Percentiles rank a stretch among this genome's conserved stretches.
phyloP scores from a whole-genome alignment of 345 rosid genomes.

The Eucalyptus caleyi region DNA sequence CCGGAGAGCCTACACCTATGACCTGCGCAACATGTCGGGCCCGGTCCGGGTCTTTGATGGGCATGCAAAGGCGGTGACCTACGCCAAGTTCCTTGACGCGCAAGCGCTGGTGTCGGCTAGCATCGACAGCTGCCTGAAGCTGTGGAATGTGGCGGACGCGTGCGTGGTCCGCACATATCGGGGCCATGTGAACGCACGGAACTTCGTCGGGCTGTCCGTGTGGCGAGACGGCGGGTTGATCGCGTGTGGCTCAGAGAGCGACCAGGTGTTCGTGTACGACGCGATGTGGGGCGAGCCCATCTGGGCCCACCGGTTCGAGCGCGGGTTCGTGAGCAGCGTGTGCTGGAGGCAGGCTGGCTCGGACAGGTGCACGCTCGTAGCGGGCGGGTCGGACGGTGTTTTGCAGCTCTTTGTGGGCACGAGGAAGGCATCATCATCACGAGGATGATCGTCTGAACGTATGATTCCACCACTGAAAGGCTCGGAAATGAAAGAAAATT shows the following conservation, averaged over 20 bases:
- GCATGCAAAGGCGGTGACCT: slow-evolving; percentile 66
- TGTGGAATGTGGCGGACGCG: slow-evolving; percentile 28
- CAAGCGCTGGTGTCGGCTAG: slow-evolving; percentile 38
- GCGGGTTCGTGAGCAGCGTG: slow-evolving; percentile 65
- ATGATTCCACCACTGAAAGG: neutral
- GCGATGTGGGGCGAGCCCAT: slow-evolving; percentile 72
- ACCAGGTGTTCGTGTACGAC: slow-evolving; percentile 67
- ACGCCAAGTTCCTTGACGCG: slow-evolving; percentile 33
- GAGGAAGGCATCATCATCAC: slow-evolving; percentile 1
- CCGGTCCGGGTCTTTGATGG: slow-evolving; percentile 41
- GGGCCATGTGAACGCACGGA: slow-evolving; percentile 66
- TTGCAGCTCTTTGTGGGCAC: slow-evolving; percentile 43
- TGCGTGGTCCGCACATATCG: slow-evolving; percentile 32
- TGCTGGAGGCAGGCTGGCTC: slow-evolving; percentile 65
- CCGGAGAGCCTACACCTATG: slow-evolving; percentile 56
- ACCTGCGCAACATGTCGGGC: slow-evolving; percentile 28
- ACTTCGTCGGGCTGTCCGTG: slow-evolving; percentile 73
- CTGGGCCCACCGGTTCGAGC: slow-evolving; percentile 42
- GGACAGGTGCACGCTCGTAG: slow-evolving; percentile 53
- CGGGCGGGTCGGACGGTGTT: slow-evolving; percentile 79
- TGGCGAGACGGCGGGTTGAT: slow-evolving; percentile 68
- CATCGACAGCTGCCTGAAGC: slow-evolving; percentile 66
- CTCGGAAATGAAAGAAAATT: neutral
- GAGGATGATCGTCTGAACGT: neutral
- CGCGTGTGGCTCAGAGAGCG: slow-evolving; percentile 75